Percentiles rank a stretch among this genome's conserved stretches.
Evolutionary conservation across 1,139 yeast species (phyloP).

Genomic region (Yamadazyma spencermartinsiae): DNA sequence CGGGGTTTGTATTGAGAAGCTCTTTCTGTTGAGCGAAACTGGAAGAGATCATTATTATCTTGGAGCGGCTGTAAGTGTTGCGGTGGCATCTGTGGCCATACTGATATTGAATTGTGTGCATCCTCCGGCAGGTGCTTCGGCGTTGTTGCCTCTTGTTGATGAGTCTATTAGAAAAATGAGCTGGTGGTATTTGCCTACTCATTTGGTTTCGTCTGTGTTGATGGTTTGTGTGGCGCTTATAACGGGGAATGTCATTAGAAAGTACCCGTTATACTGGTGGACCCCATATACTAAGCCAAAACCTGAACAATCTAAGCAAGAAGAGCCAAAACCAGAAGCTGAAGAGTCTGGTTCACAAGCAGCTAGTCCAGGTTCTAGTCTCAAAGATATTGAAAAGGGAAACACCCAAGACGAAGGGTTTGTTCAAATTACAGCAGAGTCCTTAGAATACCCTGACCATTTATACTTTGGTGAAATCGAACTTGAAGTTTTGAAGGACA

Average conservation of each 20-base stretch:
- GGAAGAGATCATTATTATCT: slow-evolving; percentile 56
- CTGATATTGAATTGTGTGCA: slow-evolving; percentile 59
- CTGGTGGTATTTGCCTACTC: slow-evolving; percentile 69
- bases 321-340: slow-evolving; percentile 6
- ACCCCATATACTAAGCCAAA: slow-evolving; percentile 27
- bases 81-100: slow-evolving; percentile 57
- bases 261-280: slow-evolving; percentile 70
- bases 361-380: not conserved
- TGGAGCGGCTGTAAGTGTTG: slow-evolving; percentile 63
- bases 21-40: slow-evolving; percentile 43
- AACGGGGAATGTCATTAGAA: slow-evolving; percentile 54
- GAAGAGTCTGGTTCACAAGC: not conserved
- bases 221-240: slow-evolving; percentile 55
- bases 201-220: slow-evolving; percentile 50
- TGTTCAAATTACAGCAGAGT: not conserved
- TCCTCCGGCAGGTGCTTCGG: slow-evolving; percentile 79
- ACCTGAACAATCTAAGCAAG: slow-evolving; percentile 5
- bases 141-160: slow-evolving; percentile 58
- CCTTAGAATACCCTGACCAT: not conserved
- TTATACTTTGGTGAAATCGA: slow-evolving; percentile 1
- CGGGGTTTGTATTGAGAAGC: slow-evolving; percentile 57
- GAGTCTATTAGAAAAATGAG: slow-evolving; percentile 49
- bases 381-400: not conserved
- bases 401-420: not conserved
- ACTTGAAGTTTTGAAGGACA: not conserved